Evolutionary conservation across 805 yeast genomes (phyloP), one percentile per base, ranked within the genome.

Genomic region (Hanseniaspora vineae): DNA sequence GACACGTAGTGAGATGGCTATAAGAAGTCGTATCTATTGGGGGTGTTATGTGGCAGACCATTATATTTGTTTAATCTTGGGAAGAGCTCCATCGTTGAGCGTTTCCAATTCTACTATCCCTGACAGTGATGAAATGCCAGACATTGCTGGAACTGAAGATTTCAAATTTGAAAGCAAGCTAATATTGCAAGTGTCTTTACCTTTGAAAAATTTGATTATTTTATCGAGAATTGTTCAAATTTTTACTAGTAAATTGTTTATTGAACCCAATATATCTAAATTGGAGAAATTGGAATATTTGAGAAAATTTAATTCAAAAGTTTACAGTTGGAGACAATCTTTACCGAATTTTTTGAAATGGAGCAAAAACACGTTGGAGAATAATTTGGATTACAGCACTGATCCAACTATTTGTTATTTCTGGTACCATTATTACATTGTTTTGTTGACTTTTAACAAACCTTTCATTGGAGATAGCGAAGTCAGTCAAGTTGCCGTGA

Each of bases 41-140:
- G 84, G 84, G 3, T 72, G 79, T 45, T 79, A 73, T 58, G 64
- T 78, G 49, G 80, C 80, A 2, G 85, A 79, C 58, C 83, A 77
- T 56, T 75, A 78, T 54, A 75, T 78, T 35, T 73, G 81, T 55
- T 61, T 78, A 35, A 64, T 78, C 45, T 60, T 78, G 44, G 85
- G 85, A 2, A 62, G 83, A 46, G 81, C 82, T 0, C 71, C 80
- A 0, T 61, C 73, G 1, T 58, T 79, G 45, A 75, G 77, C 54
- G 66, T 74, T 45, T 68, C 73, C 42, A 80, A 79, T 52, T 76
- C 84, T 0, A 72, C 82, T 0, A 76, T 79, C 13, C 77, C 78
- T 0, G 81, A 76, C 50, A 69, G 80, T 15, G 75, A 71, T 48
- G 77, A 72, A 49, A 64, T 78, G 49, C 84, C 84, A 0, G 81